Conservation (phyloP, 2,329 filamentous ascomycete species). For the Orbilia ellipsospora region DNA sequence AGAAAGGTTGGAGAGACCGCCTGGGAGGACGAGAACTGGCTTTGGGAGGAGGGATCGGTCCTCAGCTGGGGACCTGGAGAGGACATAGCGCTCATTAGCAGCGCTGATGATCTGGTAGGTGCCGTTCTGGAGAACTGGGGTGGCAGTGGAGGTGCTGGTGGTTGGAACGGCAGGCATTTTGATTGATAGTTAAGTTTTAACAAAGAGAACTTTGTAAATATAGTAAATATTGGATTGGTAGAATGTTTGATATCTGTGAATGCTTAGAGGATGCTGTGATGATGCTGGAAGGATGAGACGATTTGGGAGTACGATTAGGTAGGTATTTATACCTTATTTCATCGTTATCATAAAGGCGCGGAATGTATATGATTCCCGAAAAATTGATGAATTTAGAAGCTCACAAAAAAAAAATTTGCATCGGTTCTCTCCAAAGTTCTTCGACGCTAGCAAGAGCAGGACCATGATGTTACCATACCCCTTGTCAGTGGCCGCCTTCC, state of each 20-base stretch:
- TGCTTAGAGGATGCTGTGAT: not conserved
- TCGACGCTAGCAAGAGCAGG: no score
- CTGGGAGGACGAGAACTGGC: conserved; percentile 27
- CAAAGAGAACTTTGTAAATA: not conserved
- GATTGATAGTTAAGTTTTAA: conserved; percentile 1
- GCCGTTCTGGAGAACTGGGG: conserved; percentile 29
- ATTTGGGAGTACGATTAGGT: not conserved
- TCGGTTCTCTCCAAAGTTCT: not conserved
- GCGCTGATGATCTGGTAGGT: conserved; percentile 33
- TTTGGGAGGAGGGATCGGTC: conserved; percentile 47
- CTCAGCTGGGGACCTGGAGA: conserved; percentile 30
- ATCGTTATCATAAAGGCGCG: not conserved
- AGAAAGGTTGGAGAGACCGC: not conserved
- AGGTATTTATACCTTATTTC: conserved; percentile 8
- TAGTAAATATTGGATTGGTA: not conserved
- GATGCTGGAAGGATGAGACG: not conserved
- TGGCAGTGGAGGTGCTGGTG: conserved; percentile 4
- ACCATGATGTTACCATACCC: not conserved
- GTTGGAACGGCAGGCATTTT: conserved; percentile 40
- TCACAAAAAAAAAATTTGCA: conserved; percentile 2
- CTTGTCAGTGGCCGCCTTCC: conserved; percentile 17
- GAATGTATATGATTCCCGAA: not conserved
- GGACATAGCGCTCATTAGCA: conserved; percentile 11
- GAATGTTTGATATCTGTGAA: not conserved
- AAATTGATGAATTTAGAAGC: conserved; percentile 15